A percentile compares a stretch with the other conserved stretches of the same genome.
Evolutionary conservation across 345 rosid genomes (phyloP).

Genomic region (Arabidopsis arenosa): DNA sequence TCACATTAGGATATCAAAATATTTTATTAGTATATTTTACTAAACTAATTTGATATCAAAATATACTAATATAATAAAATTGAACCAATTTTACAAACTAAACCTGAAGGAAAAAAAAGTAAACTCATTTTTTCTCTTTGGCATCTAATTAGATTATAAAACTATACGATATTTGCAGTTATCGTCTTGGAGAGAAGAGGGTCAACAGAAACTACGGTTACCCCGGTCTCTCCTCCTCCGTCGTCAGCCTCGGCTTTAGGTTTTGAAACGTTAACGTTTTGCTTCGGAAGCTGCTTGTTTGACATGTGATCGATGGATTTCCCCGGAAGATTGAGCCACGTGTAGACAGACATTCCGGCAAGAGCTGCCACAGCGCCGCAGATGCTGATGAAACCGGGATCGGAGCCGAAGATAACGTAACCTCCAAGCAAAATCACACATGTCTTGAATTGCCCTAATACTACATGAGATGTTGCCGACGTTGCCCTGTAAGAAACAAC

Average conservation of each 20-base stretch:
- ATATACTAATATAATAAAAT: background rate
- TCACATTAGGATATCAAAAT: too few species aligned
- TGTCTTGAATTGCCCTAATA: conserved; percentile 92
- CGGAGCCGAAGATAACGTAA: conserved; percentile 69
- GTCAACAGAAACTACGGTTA: conserved; percentile 23
- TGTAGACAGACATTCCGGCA: conserved; percentile 77
- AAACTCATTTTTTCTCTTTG: background rate
- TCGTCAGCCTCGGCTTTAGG: conserved; percentile 49
- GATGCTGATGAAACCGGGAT: conserved; percentile 79
- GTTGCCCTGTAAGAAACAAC: conserved; percentile 67
- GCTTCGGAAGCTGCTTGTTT: conserved; percentile 55
- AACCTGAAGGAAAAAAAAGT: background rate
- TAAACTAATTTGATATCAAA: conserved; percentile 1
- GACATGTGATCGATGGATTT: conserved; percentile 44
- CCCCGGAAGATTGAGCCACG: conserved; percentile 65
- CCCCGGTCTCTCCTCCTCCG: conserved; percentile 36
- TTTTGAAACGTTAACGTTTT: conserved; percentile 44
- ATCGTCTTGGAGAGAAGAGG: conserved; percentile 33
- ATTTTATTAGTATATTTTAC: background rate
- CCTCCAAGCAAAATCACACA: conserved; percentile 89
- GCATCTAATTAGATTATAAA: conserved; percentile 8
- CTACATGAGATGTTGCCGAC: conserved; percentile 93
- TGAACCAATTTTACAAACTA: conserved; percentile 23
- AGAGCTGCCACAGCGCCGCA: conserved; percentile 81
- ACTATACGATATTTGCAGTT: conserved; percentile 44